A percentile compares a stretch with the other conserved stretches of the same genome.
phyloP scores from a whole-genome alignment of 2,329 filamentous ascomycete species.

The Paradendryphiella salina region DNA sequence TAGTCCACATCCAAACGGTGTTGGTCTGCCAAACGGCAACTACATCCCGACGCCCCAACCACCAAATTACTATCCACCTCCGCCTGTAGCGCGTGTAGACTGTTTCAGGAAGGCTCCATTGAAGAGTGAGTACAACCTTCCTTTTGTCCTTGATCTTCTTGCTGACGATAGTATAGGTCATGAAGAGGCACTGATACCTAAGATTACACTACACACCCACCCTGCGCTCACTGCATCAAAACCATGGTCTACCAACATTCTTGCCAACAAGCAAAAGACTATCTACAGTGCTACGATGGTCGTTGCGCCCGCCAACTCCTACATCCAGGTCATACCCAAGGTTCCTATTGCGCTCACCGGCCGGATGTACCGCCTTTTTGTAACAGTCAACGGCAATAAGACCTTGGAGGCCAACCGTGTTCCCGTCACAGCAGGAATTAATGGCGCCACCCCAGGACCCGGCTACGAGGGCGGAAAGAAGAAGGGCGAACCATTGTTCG shows the following conservation, averaged over 20 bases:
- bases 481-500: slow-evolving; percentile 69
- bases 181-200: slow-evolving; percentile 67
- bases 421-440: slow-evolving; percentile 45
- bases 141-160: neutral
- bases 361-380: slow-evolving; percentile 76
- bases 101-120: slow-evolving; percentile 39
- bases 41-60: slow-evolving; percentile 38
- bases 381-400: slow-evolving; percentile 67
- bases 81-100: slow-evolving; percentile 36
- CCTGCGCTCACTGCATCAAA: slow-evolving; percentile 65
- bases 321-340: slow-evolving; percentile 70
- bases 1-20: slow-evolving; percentile 48
- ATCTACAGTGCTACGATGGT: slow-evolving; percentile 75
- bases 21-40: slow-evolving; percentile 29
- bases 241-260: slow-evolving; percentile 65
- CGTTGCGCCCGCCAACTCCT: slow-evolving; percentile 67
- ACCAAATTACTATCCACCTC: slow-evolving; percentile 36
- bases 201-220: slow-evolving; percentile 68
- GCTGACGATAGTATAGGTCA: slow-evolving; percentile 31
- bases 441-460: slow-evolving; percentile 27
- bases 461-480: slow-evolving; percentile 46
- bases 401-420: slow-evolving; percentile 65
- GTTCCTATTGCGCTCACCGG: slow-evolving; percentile 66
- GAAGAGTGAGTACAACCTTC: slow-evolving; percentile 52
- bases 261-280: slow-evolving; percentile 65